phyloP scores from a whole-genome alignment of 306 rosid species.

The Senna siamea region DNA sequence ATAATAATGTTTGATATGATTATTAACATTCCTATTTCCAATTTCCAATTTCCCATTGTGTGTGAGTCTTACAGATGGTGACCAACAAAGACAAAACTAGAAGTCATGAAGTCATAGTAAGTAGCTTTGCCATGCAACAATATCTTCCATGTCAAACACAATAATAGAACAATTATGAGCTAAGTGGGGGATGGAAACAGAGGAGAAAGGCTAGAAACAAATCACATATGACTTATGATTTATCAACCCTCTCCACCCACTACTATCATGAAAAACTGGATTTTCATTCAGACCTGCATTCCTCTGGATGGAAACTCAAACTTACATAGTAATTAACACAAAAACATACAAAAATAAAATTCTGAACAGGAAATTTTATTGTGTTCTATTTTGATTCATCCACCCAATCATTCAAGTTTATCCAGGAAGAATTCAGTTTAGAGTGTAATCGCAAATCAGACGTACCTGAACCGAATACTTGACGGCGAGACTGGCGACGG shows the following conservation, averaged over 20 bases:
- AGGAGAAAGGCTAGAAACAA: neutral
- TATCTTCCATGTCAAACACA: neutral
- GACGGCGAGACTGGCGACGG: conserved; percentile 86
- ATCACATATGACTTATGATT: neutral
- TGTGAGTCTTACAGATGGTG: neutral
- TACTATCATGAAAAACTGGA: neutral
- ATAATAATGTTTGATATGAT: neutral
- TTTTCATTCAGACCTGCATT: neutral
- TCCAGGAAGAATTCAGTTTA: neutral
- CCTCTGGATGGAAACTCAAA: neutral
- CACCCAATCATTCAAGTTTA: neutral
- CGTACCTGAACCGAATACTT: conserved; percentile 90
- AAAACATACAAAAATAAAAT: too few relatives aligned
- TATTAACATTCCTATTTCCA: too few relatives aligned
- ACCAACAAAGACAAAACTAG: neutral
- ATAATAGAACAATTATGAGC: neutral
- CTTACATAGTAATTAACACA: neutral
- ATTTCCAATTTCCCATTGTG: neutral
- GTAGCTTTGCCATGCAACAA: neutral
- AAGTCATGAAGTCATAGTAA: conserved; percentile 4
- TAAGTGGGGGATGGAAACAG: neutral
- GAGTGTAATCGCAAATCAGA: neutral
- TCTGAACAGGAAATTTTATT: too few relatives aligned
- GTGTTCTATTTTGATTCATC: neutral
- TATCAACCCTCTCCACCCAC: neutral